Percentiles rank a stretch among this genome's conserved stretches.
These are phyloP conservation scores for Saccharomycopsis phalli DNA, from an alignment of 1,139 yeast species.

Conservation along the genomic window DNA sequence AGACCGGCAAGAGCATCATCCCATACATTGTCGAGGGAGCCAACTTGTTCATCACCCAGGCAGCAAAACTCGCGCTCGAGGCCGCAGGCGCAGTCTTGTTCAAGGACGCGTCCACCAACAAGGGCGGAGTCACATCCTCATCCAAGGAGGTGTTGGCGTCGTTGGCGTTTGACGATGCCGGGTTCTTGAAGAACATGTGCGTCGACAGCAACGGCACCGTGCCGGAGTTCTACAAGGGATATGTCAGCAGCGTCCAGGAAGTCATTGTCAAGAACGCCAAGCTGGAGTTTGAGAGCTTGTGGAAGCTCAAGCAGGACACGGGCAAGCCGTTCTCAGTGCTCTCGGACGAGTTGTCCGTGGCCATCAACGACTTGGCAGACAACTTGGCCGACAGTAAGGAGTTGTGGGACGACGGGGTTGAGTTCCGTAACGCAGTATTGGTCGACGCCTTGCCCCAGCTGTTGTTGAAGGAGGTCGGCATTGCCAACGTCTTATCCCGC, in stretches of 20 bases:
- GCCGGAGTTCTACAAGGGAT: slow-evolving; percentile 71
- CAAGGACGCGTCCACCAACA: slow-evolving; percentile 95
- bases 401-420: slow-evolving; percentile 75
- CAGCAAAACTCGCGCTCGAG: slow-evolving; percentile 82
- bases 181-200: slow-evolving; percentile 70
- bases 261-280: slow-evolving; percentile 72
- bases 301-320: slow-evolving; percentile 67
- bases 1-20: slow-evolving; percentile 67
- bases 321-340: slow-evolving; percentile 66
- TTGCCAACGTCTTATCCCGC: slow-evolving; percentile 53
- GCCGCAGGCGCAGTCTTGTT: slow-evolving; percentile 78
- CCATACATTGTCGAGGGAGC: slow-evolving; percentile 98
- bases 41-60: slow-evolving; percentile 87
- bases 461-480: slow-evolving; percentile 63
- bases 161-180: slow-evolving; percentile 79
- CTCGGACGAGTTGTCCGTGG: slow-evolving; percentile 76
- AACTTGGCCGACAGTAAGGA: slow-evolving; percentile 77
- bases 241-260: slow-evolving; percentile 76
- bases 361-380: slow-evolving; percentile 84
- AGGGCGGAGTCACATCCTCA: slow-evolving; percentile 98
- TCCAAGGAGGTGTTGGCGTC: slow-evolving; percentile 95
- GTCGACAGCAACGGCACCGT: slow-evolving; percentile 41
- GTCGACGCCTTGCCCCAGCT: slow-evolving; percentile 71
- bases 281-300: slow-evolving; percentile 77
- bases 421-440: slow-evolving; percentile 70